A percentile compares a stretch with the other conserved stretches of the same genome.
Evolutionary conservation across 2,329 filamentous ascomycete genomes (phyloP).

Genomic region (Sporothrix globosa): DNA sequence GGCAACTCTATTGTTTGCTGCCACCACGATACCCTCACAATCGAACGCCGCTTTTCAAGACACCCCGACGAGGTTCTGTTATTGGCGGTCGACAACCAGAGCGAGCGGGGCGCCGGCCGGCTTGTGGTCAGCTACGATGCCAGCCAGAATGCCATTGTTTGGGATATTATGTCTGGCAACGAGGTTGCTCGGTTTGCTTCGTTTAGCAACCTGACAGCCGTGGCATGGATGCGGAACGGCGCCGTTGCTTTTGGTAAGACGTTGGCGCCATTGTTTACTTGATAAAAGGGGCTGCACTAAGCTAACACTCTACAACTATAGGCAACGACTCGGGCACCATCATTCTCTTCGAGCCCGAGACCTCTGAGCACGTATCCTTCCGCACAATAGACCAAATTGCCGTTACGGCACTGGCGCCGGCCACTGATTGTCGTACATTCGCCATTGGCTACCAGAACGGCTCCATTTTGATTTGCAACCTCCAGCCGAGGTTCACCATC

Average conservation of each 20-base stretch:
- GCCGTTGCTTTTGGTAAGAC: conserved; percentile 91
- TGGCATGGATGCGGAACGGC: conserved; percentile 94
- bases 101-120: conserved; percentile 80
- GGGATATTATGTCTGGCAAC: conserved; percentile 90
- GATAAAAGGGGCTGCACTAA: not conserved
- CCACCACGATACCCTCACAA: conserved; percentile 87
- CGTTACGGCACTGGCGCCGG: conserved; percentile 89
- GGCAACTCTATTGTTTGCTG: conserved; percentile 81
- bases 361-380: conserved; percentile 87
- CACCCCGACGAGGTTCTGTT: conserved; percentile 83
- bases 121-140: conserved; percentile 92
- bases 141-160: conserved; percentile 90
- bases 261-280: not conserved
- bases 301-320: conserved; percentile 44
- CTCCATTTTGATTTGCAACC: conserved; percentile 83
- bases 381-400: conserved; percentile 90
- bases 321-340: conserved; percentile 92
- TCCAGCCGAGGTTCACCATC: conserved; percentile 92
- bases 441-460: conserved; percentile 97
- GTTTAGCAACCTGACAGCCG: conserved; percentile 82
- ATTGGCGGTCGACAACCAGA: conserved; percentile 87
- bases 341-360: conserved; percentile 90
- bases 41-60: conserved; percentile 82
- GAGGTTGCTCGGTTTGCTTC: conserved; percentile 91
- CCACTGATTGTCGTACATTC: conserved; percentile 88